Conservation (phyloP, 129 eudicot genomes). For the Chrysanthemum lavandulifolium region DNA sequence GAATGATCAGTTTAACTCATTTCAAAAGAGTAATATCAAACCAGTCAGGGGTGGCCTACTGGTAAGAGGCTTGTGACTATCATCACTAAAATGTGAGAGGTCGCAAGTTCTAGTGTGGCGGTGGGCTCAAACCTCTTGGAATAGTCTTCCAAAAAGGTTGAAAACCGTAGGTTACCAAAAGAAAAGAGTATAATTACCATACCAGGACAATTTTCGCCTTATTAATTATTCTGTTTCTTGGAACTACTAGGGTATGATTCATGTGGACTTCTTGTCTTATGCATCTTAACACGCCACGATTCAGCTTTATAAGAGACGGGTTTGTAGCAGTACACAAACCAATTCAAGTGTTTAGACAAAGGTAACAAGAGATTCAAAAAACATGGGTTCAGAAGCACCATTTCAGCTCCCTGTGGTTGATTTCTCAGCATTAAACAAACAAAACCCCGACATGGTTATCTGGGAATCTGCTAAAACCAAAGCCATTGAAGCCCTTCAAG, state of each 20-base stretch:
- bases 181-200: too few species aligned
- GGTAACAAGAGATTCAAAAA: not conserved
- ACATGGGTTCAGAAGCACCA: slow-evolving; percentile 37
- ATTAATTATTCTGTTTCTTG: not conserved
- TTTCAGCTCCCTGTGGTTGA: slow-evolving; percentile 34
- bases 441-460: slow-evolving; percentile 28
- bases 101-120: too few species aligned
- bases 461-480: slow-evolving; percentile 54
- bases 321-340: slow-evolving; percentile 5
- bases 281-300: not conserved
- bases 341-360: not conserved
- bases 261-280: not conserved
- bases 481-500: slow-evolving; percentile 52
- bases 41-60: too few species aligned
- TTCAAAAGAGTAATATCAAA: too few species aligned
- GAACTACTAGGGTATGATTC: too few species aligned
- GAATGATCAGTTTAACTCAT: too few species aligned
- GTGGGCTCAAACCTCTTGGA: too few species aligned
- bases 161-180: too few species aligned
- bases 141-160: too few species aligned
- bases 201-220: too few species aligned
- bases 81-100: too few species aligned
- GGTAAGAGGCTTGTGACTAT: too few species aligned
- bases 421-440: slow-evolving; percentile 23
- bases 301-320: not conserved